These are phyloP conservation scores for Apostasia shenzhenica DNA, from an alignment of 106 monocot genomes.

Conservation along the genomic window DNA sequence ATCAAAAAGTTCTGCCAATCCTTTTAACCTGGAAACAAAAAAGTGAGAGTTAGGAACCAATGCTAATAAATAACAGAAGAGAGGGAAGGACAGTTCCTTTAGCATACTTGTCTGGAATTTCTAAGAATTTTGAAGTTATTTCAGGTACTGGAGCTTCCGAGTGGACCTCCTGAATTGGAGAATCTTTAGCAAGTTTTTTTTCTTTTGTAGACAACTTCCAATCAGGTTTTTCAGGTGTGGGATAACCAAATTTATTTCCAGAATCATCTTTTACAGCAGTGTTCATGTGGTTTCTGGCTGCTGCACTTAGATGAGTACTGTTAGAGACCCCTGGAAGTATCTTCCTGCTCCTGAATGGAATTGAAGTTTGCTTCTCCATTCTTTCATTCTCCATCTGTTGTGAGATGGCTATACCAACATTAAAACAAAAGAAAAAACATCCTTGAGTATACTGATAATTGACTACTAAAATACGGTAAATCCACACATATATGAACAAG, in stretches of 20 bases:
- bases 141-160: constrained; percentile 3
- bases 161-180: constrained; percentile 10
- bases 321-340: constrained; percentile 9
- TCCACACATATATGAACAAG: no score
- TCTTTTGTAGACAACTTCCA: constrained; percentile 17
- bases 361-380: constrained; percentile 16
- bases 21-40: constrained; percentile 24
- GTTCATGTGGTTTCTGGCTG: constrained; percentile 7
- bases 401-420: no score
- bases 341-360: constrained; percentile 24
- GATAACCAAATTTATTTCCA: constrained; percentile 24
- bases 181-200: constrained; percentile 24
- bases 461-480: no score
- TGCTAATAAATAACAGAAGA: not conserved
- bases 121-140: constrained; percentile 9
- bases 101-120: constrained; percentile 59
- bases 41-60: not conserved
- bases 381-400: constrained; percentile 25
- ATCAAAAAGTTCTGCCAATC: constrained; percentile 42
- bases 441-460: no score
- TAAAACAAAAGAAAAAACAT: no score
- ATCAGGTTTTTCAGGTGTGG: constrained; percentile 56
- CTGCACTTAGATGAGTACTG: constrained; percentile 5
- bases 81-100: not conserved
- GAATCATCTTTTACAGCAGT: constrained; percentile 9